Percentiles rank a stretch among this genome's conserved stretches.
phyloP scores from a whole-genome alignment of 2,329 filamentous ascomycete species.

The Allantophomopsis lycopodina region DNA sequence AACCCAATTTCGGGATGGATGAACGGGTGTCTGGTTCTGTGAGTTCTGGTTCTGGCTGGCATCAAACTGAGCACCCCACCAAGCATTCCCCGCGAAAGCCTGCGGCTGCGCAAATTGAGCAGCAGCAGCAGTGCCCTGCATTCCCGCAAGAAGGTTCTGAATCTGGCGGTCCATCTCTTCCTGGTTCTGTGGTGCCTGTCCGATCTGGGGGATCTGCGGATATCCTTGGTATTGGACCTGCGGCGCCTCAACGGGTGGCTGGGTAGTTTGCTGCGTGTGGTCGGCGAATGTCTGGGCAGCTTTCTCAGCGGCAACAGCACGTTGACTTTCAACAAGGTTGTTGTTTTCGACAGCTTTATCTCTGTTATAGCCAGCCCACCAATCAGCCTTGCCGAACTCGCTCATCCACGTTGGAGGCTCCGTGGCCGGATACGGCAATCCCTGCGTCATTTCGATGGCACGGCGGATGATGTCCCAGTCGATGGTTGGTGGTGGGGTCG shows the following conservation, averaged over 20 bases:
- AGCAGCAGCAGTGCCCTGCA: not conserved
- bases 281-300: conserved; percentile 6
- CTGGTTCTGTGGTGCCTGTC: conserved; percentile 6
- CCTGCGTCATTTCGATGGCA: conserved; percentile 23
- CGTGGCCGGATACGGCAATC: conserved; percentile 32
- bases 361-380: conserved; percentile 32
- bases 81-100: too few species aligned
- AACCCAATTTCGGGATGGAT: too few species aligned
- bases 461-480: conserved; percentile 8
- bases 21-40: too few species aligned
- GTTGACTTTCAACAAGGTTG: too few species aligned
- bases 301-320: conserved; percentile 21
- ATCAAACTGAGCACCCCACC: too few species aligned
- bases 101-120: too few species aligned
- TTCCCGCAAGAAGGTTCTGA: conserved; percentile 11
- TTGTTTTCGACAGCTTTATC: conserved; percentile 22
- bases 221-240: conserved; percentile 6
- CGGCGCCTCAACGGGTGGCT: conserved; percentile 15
- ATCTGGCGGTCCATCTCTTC: conserved; percentile 2
- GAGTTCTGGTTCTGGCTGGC: too few species aligned
- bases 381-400: conserved; percentile 31
- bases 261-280: not conserved
- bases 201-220: conserved; percentile 15
- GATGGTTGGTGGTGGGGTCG: conserved; percentile 4
- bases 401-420: conserved; percentile 38